A percentile compares a stretch with the other conserved stretches of the same genome.
phyloP scores from a whole-genome alignment of 176 grass and related monocot species.

The Coix lacrymajobi region DNA sequence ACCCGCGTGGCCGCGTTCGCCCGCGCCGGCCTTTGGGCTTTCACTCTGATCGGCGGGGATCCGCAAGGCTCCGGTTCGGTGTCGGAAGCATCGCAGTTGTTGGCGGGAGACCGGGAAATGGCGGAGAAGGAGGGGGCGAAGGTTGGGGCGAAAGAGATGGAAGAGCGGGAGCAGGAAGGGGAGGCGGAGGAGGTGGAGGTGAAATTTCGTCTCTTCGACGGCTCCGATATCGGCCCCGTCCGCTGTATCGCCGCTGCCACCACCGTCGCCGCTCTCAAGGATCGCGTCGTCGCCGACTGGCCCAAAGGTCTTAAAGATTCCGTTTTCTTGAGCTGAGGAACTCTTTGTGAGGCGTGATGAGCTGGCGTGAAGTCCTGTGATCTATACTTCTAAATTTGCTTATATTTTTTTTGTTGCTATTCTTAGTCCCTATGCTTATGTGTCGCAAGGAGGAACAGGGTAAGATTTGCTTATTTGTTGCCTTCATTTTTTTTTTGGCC shows the following conservation, averaged over 20 bases:
- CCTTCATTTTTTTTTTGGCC: neutral
- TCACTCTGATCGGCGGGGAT: neutral
- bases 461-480: slow-evolving; percentile 19
- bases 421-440: neutral
- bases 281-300: slow-evolving; percentile 71
- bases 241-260: slow-evolving; percentile 53
- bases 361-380: slow-evolving; percentile 4
- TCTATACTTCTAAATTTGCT: slow-evolving; percentile 22
- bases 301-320: slow-evolving; percentile 49
- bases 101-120: slow-evolving; percentile 33
- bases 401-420: slow-evolving; percentile 8
- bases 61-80: neutral
- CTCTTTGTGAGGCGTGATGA: neutral
- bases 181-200: slow-evolving; percentile 59
- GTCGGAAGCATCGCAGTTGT: neutral
- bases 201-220: slow-evolving; percentile 69
- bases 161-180: neutral
- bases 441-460: neutral
- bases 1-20: neutral
- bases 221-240: slow-evolving; percentile 65
- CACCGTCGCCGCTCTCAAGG: slow-evolving; percentile 68
- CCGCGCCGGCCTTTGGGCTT: neutral
- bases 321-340: neutral
- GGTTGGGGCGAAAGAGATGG: slow-evolving; percentile 14
- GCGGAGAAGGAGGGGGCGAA: slow-evolving; percentile 32